These are phyloP conservation scores for Mollisia scopiformis DNA, from an alignment of 2,329 filamentous ascomycete genomes.

Conservation along the genomic window DNA sequence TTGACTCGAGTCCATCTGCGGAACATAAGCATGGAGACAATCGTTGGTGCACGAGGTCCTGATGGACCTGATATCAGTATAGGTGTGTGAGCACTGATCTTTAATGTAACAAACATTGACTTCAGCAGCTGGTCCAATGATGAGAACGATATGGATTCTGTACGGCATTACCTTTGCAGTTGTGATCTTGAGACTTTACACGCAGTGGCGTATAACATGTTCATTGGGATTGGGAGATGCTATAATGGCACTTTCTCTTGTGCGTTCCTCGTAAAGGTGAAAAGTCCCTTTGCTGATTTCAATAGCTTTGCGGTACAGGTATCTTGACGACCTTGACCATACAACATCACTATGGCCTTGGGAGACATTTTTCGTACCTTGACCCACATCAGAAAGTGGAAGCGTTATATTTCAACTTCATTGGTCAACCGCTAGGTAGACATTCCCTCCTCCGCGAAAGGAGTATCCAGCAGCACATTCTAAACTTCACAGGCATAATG, in stretches of 20 bases:
- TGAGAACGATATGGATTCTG: constrained; percentile 13
- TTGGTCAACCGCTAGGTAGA: constrained; percentile 22
- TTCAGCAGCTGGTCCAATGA: constrained; percentile 3
- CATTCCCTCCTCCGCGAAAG: background rate
- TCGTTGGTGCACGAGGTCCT: no score
- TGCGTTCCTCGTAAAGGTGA: background rate
- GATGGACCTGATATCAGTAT: constrained; percentile 8
- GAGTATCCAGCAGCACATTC: no score
- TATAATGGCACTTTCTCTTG: constrained; percentile 14
- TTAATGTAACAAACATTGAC: background rate
- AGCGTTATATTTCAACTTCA: constrained; percentile 20
- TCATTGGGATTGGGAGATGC: constrained; percentile 13
- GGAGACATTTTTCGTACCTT: constrained; percentile 22
- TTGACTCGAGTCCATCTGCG: no score
- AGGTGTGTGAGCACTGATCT: background rate
- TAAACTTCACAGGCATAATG: constrained; percentile 25
- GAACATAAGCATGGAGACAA: no score
- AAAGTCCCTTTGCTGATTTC: background rate
- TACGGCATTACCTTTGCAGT: constrained; percentile 9
- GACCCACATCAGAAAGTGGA: constrained; percentile 5
- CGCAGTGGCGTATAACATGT: constrained; percentile 8
- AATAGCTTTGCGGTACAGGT: background rate
- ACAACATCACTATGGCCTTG: constrained; percentile 24
- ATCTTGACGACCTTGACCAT: background rate
- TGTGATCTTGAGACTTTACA: constrained; percentile 9